Evolutionary conservation across 2,329 filamentous ascomycete species (phyloP), one percentile per base, ranked within the genome.

Genomic region (Boeremia exigua): DNA sequence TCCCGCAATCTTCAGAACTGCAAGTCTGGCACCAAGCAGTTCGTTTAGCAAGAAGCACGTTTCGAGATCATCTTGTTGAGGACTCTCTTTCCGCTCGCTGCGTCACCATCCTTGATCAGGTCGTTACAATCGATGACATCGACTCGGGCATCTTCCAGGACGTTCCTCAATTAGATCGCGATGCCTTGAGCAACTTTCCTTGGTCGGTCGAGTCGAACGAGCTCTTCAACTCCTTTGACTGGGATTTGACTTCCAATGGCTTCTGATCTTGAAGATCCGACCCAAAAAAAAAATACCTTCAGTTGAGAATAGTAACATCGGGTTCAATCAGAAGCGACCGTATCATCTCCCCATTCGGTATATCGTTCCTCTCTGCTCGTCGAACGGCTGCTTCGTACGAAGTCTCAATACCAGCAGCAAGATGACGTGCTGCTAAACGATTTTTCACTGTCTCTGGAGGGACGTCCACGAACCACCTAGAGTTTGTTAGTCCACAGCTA

Each of bases 181-280:
- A 62, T 17, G 59, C 62, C 5, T 48, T 68, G 39, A 68, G 61
- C 33, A 58, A 57, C 9, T 68, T 68, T 28, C 66, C 66, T 11
- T 68, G 66, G 66, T 68, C 66, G 4, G 34, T 65, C 9, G 64
- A 68, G 43, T 65, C 64, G 9, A 65, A 60, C n/a, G 66, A 68
- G 37, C 37, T 68, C 3, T 68, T 68, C 39, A 56, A 58, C 33
- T 66, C 66, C 2, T 67, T 68, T 25, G 64, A 68, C 27, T 68
- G 66, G 66, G 57, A 68, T 23, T 43, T 67, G n/a, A 60, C 56
- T 17, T 54, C 57, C n/a, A 58, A 50, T 15, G 59, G 52, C 9
- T 68, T 63, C 32, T 67, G 33, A 58, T 2, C 8, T 9, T 9
- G 3, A 19, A 4, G 2, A 4, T n/a, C n/a, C 9, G 14, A 23